Evolutionary conservation across 2,329 filamentous ascomycete species (phyloP).

Genomic region (Colletotrichum simmondsii): DNA sequence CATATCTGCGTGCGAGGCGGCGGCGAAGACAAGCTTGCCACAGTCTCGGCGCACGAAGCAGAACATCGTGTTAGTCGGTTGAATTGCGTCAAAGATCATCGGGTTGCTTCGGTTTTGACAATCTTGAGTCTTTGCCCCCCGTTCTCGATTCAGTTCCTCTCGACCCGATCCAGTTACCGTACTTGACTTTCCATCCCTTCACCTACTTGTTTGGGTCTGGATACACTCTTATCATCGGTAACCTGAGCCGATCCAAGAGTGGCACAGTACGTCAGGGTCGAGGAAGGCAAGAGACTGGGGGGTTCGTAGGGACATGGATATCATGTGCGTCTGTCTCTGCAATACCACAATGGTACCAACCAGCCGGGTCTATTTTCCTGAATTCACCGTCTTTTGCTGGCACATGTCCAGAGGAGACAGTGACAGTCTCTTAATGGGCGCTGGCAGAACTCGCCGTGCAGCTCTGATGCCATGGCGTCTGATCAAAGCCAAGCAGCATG

Average conservation of each 20-base stretch:
- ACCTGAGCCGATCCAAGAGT: background rate
- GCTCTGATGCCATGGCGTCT: background rate
- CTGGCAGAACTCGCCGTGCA: background rate
- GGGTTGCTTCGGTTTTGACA: background rate
- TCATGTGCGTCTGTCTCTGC: background rate
- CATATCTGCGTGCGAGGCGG: background rate
- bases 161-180: background rate
- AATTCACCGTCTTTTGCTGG: background rate
- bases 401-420: background rate
- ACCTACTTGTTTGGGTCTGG: background rate
- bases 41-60: background rate
- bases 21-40: background rate
- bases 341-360: constrained; percentile 10
- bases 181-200: background rate
- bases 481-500: background rate
- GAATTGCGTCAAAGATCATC: background rate
- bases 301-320: background rate
- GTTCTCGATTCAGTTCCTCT: background rate
- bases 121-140: background rate
- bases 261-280: background rate
- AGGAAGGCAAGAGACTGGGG: background rate
- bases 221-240: background rate
- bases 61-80: background rate
- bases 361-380: background rate
- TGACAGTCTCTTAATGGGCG: background rate